phyloP scores from a whole-genome alignment of 371 early-diverging fungal genomes.

The Saksenaea vasiformis region DNA sequence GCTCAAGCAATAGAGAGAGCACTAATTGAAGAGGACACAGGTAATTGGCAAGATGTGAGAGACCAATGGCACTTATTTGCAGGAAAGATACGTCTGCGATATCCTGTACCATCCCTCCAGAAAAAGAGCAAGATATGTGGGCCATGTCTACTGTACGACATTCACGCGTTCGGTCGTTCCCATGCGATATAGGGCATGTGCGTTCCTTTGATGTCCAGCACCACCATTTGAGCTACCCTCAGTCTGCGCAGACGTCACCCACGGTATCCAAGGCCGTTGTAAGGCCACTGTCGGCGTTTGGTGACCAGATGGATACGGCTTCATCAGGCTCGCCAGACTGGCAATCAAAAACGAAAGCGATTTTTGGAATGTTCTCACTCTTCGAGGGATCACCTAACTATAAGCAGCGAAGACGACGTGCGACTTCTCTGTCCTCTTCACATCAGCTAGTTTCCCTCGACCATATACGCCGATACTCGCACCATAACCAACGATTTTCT shows the following conservation, averaged over 20 bases:
- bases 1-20: conserved; percentile 31
- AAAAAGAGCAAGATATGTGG: background rate
- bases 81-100: background rate
- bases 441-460: conserved; percentile 7
- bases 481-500: conserved; percentile 17
- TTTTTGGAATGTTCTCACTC: conserved; percentile 61
- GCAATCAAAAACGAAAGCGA: conserved; percentile 18
- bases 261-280: conserved; percentile 14
- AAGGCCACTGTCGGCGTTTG: conserved; percentile 8
- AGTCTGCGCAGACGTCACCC: background rate
- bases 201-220: background rate
- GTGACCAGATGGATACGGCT: background rate
- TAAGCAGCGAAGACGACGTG: conserved; percentile 65
- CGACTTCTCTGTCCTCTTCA: conserved; percentile 37
- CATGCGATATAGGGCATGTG: conserved; percentile 26
- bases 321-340: conserved; percentile 2
- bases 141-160: conserved; percentile 16
- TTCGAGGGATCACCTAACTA: conserved; percentile 68
- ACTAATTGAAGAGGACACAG: background rate
- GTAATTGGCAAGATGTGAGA: background rate
- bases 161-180: conserved; percentile 45
- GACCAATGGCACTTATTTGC: background rate
- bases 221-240: background rate
- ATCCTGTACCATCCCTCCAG: background rate
- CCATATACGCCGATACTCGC: conserved; percentile 26